phyloP scores from a whole-genome alignment of 768 basidiomycete species.

The Leccinum variicolor region DNA sequence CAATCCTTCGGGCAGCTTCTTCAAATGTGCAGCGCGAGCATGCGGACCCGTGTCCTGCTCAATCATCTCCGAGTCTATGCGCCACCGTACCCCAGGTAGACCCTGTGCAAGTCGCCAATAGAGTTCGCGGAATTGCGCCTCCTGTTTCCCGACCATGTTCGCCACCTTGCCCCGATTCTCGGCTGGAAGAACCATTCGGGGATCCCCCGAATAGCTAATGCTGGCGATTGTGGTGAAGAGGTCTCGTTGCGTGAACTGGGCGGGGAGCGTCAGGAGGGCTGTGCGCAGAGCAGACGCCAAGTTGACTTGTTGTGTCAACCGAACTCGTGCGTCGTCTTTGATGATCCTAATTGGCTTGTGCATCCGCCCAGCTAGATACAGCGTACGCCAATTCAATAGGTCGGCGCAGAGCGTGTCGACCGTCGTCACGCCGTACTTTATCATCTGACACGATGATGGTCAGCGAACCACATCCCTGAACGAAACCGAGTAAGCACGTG shows the following conservation, averaged over 20 bases:
- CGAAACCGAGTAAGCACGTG: background rate
- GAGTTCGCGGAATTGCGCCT: conserved; percentile 79
- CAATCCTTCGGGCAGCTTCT: conserved; percentile 73
- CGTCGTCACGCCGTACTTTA: conserved; percentile 97
- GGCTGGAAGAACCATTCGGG: conserved; percentile 89
- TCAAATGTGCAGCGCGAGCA: conserved; percentile 69
- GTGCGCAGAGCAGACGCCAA: conserved; percentile 85
- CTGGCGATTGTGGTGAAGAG: conserved; percentile 85
- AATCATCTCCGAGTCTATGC: conserved; percentile 43
- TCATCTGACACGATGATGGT: conserved; percentile 47
- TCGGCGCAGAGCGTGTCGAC: conserved; percentile 88
- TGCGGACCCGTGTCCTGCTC: conserved; percentile 73
- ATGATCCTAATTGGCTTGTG: conserved; percentile 96
- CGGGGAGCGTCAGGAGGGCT: conserved; percentile 84
- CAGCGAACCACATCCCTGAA: background rate
- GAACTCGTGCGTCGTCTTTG: conserved; percentile 87
- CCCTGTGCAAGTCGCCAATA: conserved; percentile 79
- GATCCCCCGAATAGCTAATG: conserved; percentile 86
- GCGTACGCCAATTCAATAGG: conserved; percentile 85
- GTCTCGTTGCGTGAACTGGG: conserved; percentile 73
- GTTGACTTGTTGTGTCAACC: conserved; percentile 92
- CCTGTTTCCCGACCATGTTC: conserved; percentile 87
- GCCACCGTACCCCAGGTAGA: conserved; percentile 80
- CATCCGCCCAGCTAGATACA: conserved; percentile 94
- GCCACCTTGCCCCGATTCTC: conserved; percentile 94